Base-by-base conservation (phyloP, 2,329 filamentous ascomycete species). In the Stagonosporopsis cucurbitacearum region DNA sequence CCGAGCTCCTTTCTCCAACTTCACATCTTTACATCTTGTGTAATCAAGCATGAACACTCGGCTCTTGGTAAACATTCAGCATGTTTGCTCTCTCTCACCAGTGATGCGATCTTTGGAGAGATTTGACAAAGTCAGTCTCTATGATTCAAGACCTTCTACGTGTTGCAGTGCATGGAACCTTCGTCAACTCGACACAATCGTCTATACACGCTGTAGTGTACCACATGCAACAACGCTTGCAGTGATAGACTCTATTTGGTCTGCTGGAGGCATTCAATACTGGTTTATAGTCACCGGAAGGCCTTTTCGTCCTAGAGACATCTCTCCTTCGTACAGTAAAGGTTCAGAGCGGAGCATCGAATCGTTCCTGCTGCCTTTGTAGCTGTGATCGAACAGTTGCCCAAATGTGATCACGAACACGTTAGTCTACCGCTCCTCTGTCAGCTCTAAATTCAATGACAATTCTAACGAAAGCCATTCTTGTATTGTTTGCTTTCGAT, bases 21-120 rank as follows among this genome's bases (percentile, higher is more conserved):
- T 52, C 53, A 59, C 37, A 47, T 56, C 53, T 51, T 56, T 36
- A 28, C 45, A 33, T 39, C 43, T 19, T 43, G 22, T 23, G 22
- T 22, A 32, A 22, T 17, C 15, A 15, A 25, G 15, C 30, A n/a
- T 9, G 22, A 20, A 25, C 19, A 33, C 6, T 12, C 30, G 17
- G 2, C 28, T 33, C 17, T 4, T 4, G 13, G n/a, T n/a, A n/a
- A n/a, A n/a, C n/a, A n/a, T n/a, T n/a, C n/a, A n/a, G n/a, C n/a
- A n/a, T n/a, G n/a, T n/a, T n/a, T n/a, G n/a, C n/a, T n/a, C n/a
- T n/a, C n/a, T 3, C 12, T 23, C 8, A 15, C 8, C 6, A 15
- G 37, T 23, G 17, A 25, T 22, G 13, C 30, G 13, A 15, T 15
- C 30, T 32, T 4, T 32, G 30, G 6, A 32, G 12, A 15, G 3